Conservation (phyloP, 169 alveolate species). For the Cryptosporidium viatorum region DNA sequence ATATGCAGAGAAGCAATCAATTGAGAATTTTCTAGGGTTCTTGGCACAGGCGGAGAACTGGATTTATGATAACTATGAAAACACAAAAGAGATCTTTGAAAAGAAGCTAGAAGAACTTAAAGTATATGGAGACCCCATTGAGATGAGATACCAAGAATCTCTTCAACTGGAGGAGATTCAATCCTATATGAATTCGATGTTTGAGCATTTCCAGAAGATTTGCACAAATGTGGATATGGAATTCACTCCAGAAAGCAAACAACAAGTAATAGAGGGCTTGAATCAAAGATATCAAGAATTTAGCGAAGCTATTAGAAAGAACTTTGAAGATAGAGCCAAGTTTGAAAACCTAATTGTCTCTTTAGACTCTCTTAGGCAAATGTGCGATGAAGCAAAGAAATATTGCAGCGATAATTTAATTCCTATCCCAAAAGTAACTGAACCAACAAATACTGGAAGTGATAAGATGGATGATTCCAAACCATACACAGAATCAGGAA, state of each 20-base stretch:
- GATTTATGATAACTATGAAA: conserved; percentile 74
- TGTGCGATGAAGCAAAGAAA: conserved; percentile 47
- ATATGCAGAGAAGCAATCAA: conserved; percentile 49
- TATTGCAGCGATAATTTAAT: conserved; percentile 42
- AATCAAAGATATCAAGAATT: conserved; percentile 40
- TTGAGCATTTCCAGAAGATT: conserved; percentile 41
- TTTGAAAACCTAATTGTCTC: conserved; percentile 45
- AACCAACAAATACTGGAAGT: neutral
- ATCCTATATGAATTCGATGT: conserved; percentile 47
- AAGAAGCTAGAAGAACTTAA: conserved; percentile 52
- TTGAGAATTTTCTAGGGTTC: conserved; percentile 27
- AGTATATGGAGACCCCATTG: conserved; percentile 59
- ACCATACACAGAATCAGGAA: neutral
- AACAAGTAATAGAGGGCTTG: conserved; percentile 31
- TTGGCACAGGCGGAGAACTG: conserved; percentile 77
- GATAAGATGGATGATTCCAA: conserved; percentile 6
- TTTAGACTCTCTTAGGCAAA: conserved; percentile 31
- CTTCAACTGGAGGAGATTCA: conserved; percentile 45
- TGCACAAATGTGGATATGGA: conserved; percentile 35
- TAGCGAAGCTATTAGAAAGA: conserved; percentile 32
- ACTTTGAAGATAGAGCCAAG: conserved; percentile 31
- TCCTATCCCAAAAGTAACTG: conserved; percentile 41
- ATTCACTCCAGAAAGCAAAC: conserved; percentile 69
- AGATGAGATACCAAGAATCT: conserved; percentile 60
- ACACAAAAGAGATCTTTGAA: conserved; percentile 68